phyloP scores from a whole-genome alignment of 2,329 filamentous ascomycete genomes.

The Acrodontium crateriforme region DNA sequence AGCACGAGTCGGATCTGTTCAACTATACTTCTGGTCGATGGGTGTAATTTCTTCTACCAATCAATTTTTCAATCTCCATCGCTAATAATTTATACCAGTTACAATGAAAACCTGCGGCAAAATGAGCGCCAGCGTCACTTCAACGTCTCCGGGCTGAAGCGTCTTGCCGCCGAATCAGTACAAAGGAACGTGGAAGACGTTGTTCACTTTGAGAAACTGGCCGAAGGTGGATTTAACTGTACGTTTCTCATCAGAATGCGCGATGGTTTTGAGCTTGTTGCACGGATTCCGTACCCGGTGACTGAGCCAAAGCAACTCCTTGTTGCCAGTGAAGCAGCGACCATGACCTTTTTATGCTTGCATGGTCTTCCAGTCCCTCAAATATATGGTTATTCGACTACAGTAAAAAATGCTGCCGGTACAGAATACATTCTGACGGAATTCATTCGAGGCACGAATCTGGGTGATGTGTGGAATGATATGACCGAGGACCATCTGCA shows the following conservation, averaged over 20 bases:
- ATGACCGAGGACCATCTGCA: conserved; percentile 12
- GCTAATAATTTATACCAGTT: too few relatives aligned
- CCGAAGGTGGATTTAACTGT: conserved; percentile 12
- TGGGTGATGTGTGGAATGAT: conserved; percentile 9
- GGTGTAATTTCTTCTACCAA: too few relatives aligned
- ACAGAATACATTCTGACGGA: conserved; percentile 18
- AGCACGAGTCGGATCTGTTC: too few relatives aligned
- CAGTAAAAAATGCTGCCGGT: conserved; percentile 11
- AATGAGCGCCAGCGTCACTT: conserved; percentile 7
- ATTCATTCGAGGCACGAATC: conserved; percentile 7
- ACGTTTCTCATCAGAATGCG: conserved; percentile 7
- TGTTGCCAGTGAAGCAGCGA: conserved; percentile 15
- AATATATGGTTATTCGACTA: conserved; percentile 10
- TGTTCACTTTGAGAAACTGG: conserved; percentile 11
- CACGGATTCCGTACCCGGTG: conserved; percentile 11
- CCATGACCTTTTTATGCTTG: conserved; percentile 11
- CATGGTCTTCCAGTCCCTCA: conserved; percentile 11
- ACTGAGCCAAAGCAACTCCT: conserved; percentile 6
- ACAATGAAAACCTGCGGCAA: conserved; percentile 8
- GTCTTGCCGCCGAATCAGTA: conserved; percentile 17
- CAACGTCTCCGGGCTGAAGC: conserved; percentile 11
- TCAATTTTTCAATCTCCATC: too few relatives aligned
- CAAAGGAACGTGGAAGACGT: conserved; percentile 11
- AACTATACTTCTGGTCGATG: too few relatives aligned
- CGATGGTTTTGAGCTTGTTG: conserved; percentile 11